Base-by-base conservation (phyloP, 2,329 filamentous ascomycete species). In the Aureobasidium sp. region DNA sequence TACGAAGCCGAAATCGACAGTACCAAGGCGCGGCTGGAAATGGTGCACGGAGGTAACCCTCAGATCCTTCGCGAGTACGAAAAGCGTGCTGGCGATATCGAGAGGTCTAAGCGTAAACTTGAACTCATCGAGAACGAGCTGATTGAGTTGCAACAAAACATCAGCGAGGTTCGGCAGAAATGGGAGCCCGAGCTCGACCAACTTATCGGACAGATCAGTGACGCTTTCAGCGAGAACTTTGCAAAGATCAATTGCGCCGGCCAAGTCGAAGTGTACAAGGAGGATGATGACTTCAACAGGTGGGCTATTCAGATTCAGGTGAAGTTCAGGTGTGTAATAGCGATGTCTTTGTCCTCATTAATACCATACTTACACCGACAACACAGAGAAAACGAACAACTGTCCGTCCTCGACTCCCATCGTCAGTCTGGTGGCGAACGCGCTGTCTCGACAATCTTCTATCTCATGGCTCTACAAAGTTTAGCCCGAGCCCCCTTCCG, bases 401-500 rank as follows among this genome's bases (percentile, higher is more conserved):
- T 97, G 5, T 90, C 93, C 65, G 80, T 92, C 34, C 86, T 99
- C 27, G 89, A 96, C 69, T 88, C 90, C 48, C 92, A 97, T 73
- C 90, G 94, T 6, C 94, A 99, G 74, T 97, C 93, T 1, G 94
- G 94, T 69, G 94, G 94, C 66, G 94, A 99, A 78, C 88, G 94
- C 64, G 91, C 94, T 27, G 93, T 99, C 25, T 96, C 91, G 25
- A 99, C 94, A 15, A 96, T 97, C 71, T 99, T 97, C 82, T 99
- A 95, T 77, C 90, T 99, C 62, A 97, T 99, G 92, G 91, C 94
- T 5, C 84, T 99, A 29, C 94, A 99, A 74, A 90, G 90, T 55
- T 87, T 99, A 70, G 93, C 94, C 17, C 89, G 91, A 70, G 91
- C 92, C 3, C 94, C 94, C 1, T 99, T 99, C 83, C 91, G 94